A percentile compares a stretch with the other conserved stretches of the same genome.
Conservation (phyloP, 805 yeast species). For the Hanseniaspora lindneri region DNA sequence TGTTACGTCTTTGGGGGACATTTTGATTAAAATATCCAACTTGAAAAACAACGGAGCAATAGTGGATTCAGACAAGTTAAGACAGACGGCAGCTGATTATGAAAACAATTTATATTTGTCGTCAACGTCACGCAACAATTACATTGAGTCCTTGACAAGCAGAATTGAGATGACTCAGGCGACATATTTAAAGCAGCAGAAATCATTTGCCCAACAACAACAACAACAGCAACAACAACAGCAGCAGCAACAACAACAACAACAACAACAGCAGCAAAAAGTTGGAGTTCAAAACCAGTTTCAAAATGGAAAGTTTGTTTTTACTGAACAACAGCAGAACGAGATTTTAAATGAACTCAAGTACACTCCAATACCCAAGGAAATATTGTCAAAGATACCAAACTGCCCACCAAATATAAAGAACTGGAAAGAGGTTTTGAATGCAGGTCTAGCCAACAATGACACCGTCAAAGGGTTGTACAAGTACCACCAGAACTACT, state of each 20-base stretch:
- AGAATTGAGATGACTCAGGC: slow-evolving; percentile 32
- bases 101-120: slow-evolving; percentile 54
- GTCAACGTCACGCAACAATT: slow-evolving; percentile 46
- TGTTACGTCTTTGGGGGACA: slow-evolving; percentile 27
- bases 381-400: slow-evolving; percentile 54
- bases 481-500: slow-evolving; percentile 39
- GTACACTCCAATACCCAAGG: slow-evolving; percentile 60
- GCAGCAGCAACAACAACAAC: slow-evolving; percentile 38
- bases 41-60: slow-evolving; percentile 28
- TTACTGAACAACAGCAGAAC: slow-evolving; percentile 29
- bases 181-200: slow-evolving; percentile 24
- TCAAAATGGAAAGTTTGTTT: slow-evolving; percentile 23
- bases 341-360: slow-evolving; percentile 38
- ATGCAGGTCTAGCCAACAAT: slow-evolving; percentile 47
- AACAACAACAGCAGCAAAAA: slow-evolving; percentile 18
- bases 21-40: slow-evolving; percentile 29
- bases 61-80: slow-evolving; percentile 34
- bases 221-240: slow-evolving; percentile 23
- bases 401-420: slow-evolving; percentile 64
- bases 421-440: slow-evolving; percentile 72
- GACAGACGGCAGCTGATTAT: slow-evolving; percentile 54
- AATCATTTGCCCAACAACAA: slow-evolving; percentile 18
- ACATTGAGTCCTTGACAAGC: slow-evolving; percentile 39
- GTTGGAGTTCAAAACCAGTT: slow-evolving; percentile 23
- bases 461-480: slow-evolving; percentile 55